Evolutionary conservation across 2,329 filamentous ascomycete species (phyloP).

Genomic region (Fusarium sp.): DNA sequence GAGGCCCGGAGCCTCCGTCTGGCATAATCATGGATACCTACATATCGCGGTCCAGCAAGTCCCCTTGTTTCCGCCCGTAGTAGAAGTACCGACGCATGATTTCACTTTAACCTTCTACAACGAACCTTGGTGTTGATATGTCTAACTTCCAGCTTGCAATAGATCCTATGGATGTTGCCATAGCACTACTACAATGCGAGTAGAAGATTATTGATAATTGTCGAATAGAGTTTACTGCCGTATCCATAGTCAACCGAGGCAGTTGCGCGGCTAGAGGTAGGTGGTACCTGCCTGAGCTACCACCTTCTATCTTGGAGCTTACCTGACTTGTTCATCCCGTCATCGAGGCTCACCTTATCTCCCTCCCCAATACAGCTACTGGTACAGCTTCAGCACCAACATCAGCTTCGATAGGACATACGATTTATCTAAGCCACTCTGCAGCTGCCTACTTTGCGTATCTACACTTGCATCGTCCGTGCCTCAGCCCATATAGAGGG

Average conservation of each 20-base stretch:
- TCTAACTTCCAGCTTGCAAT: background rate
- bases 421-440: background rate
- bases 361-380: background rate
- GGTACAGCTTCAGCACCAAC: background rate
- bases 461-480: background rate
- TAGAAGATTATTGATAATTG: background rate
- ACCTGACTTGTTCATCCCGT: background rate
- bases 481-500: background rate
- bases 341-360: constrained; percentile 6
- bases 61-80: background rate
- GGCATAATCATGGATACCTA: background rate
- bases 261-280: background rate
- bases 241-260: constrained; percentile 5
- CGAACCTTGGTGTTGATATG: background rate
- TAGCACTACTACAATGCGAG: background rate
- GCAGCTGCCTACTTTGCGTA: background rate
- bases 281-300: background rate
- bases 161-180: background rate
- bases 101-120: background rate
- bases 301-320: constrained; percentile 4
- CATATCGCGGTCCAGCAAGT: background rate
- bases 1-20: constrained; percentile 9
- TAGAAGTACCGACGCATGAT: background rate
- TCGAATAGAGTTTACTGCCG: constrained; percentile 9
- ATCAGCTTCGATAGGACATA: background rate